Percentiles rank a stretch among this genome's conserved stretches.
Conservation (phyloP, 345 rosid species). For the Luvunga scandens region DNA sequence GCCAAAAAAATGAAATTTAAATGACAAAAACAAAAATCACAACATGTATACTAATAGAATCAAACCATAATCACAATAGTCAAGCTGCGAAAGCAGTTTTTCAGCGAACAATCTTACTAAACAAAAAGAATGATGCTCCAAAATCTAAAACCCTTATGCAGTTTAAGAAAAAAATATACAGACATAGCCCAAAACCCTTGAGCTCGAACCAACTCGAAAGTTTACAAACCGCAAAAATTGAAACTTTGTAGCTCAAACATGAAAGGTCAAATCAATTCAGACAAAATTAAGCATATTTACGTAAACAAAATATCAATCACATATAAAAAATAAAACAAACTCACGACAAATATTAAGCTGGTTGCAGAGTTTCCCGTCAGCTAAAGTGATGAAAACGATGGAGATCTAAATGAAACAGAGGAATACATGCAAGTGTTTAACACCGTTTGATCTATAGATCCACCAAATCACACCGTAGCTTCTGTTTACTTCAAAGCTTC, state of each 20-base stretch:
- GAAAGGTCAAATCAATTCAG: slow-evolving; percentile 25
- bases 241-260: background rate
- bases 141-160: slow-evolving; percentile 18
- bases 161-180: background rate
- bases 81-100: background rate
- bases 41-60: background rate
- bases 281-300: background rate
- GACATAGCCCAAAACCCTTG: background rate
- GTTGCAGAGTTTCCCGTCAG: slow-evolving; percentile 14
- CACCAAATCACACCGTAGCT: slow-evolving; percentile 30
- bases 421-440: slow-evolving; percentile 36
- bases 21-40: background rate
- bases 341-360: slow-evolving; percentile 32
- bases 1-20: background rate
- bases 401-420: slow-evolving; percentile 54
- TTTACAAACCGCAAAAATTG: slow-evolving; percentile 5
- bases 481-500: slow-evolving; percentile 1
- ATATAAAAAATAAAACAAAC: background rate
- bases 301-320: slow-evolving; percentile 8
- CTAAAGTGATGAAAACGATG: slow-evolving; percentile 39
- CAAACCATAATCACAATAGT: background rate
- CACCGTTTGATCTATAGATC: slow-evolving; percentile 53
- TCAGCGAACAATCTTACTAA: background rate
- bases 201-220: background rate
- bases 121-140: background rate